phyloP scores from a whole-genome alignment of 2,329 filamentous ascomycete species.

The Diaporthe sp. region DNA sequence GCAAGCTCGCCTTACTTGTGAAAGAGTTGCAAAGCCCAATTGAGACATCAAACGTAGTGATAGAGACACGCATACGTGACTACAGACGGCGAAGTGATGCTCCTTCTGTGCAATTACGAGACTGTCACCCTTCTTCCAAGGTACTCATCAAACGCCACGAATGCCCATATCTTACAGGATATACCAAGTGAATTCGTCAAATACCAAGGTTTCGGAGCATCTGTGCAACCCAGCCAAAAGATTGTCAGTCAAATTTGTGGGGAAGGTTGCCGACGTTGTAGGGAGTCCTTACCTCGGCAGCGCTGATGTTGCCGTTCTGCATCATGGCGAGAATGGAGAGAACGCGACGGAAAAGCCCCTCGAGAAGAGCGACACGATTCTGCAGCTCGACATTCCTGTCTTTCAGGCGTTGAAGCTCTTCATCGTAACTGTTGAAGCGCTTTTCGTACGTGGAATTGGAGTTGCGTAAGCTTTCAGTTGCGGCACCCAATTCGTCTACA shows the following conservation, averaged over 20 bases:
- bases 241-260: background rate
- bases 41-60: background rate
- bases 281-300: background rate
- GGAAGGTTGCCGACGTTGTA: too few relatives aligned
- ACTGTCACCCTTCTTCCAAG: too few relatives aligned
- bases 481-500: too few relatives aligned
- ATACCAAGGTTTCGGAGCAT: background rate
- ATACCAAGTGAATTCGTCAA: background rate
- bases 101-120: background rate
- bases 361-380: background rate
- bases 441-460: background rate
- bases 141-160: background rate
- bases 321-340: background rate
- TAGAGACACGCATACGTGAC: background rate
- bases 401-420: constrained; percentile 2
- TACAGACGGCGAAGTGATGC: background rate
- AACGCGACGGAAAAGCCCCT: background rate
- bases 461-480: background rate
- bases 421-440: background rate
- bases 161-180: background rate
- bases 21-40: background rate
- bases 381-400: too few relatives aligned
- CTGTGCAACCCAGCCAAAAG: background rate
- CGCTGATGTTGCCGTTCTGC: constrained; percentile 14
- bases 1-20: too few relatives aligned